Conservation (phyloP, 208 protist genomes). For the Zelonia costaricensis region DNA sequence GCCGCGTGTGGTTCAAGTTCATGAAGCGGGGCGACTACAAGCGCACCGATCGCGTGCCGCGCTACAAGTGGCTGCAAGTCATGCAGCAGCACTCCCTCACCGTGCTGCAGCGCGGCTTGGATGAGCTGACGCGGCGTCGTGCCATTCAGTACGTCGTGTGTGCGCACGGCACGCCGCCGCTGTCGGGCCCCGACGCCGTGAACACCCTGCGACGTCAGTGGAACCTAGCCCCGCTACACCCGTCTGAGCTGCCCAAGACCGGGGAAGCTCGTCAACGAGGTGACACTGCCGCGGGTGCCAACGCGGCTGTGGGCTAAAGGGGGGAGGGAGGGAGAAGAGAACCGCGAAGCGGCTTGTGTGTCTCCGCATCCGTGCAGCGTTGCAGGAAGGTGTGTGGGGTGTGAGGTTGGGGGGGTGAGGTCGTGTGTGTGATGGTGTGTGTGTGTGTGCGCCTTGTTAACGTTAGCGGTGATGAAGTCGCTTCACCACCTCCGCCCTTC, state of each 20-base stretch:
- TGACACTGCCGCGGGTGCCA: no score
- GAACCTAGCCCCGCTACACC: conserved; percentile 54
- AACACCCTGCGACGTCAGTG: conserved; percentile 67
- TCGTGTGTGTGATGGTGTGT: no score
- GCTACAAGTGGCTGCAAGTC: conserved; percentile 77
- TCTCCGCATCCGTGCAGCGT: no score
- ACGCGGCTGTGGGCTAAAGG: no score
- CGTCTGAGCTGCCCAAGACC: conserved; percentile 8
- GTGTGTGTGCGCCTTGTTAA: no score
- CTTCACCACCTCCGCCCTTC: no score
- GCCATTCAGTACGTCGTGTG: conserved; percentile 53
- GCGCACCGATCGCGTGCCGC: conserved; percentile 61
- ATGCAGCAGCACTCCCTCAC: conserved; percentile 43
- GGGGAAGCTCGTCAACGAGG: no score
- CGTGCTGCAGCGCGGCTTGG: conserved; percentile 40
- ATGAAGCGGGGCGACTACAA: conserved; percentile 85
- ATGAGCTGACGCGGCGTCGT: conserved; percentile 53
- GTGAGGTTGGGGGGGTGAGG: no score
- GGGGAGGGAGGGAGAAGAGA: no score
- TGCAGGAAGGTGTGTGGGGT: no score
- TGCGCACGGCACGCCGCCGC: conserved; percentile 75
- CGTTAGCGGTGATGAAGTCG: no score
- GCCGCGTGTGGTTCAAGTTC: conserved; percentile 91
- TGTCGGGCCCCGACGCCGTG: conserved; percentile 35
- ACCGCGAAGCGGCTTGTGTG: no score